phyloP scores from a whole-genome alignment of 306 rosid genomes.

The Prunus salicina region DNA sequence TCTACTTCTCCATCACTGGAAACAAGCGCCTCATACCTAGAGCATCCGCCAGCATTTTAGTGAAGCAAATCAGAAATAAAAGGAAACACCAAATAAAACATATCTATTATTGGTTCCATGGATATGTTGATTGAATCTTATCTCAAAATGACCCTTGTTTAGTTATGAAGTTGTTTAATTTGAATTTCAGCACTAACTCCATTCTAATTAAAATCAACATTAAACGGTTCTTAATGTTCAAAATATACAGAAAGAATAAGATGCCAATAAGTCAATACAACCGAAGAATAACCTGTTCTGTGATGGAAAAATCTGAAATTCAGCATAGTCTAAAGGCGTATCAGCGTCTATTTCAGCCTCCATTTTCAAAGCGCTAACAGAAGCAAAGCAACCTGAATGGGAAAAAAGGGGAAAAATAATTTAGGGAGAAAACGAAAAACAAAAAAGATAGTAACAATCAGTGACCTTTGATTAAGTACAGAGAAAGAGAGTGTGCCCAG shows the following conservation, averaged over 20 bases:
- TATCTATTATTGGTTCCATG: neutral
- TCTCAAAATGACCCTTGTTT: neutral
- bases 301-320: conserved; percentile 58
- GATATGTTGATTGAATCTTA: neutral
- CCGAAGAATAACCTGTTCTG: conserved; percentile 56
- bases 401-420: neutral
- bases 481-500: neutral
- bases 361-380: conserved; percentile 45
- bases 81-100: neutral
- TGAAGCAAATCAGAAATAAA: neutral
- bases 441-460: neutral
- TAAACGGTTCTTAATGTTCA: neutral
- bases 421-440: neutral
- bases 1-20: conserved; percentile 47
- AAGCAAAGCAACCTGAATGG: conserved; percentile 30
- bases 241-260: neutral
- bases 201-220: neutral
- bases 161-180: neutral
- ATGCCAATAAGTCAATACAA: neutral
- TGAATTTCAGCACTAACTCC: neutral
- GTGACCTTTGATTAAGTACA: neutral
- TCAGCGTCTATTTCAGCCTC: conserved; percentile 46
- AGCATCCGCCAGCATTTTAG: conserved; percentile 3
- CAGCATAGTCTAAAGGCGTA: conserved; percentile 61
- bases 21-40: conserved; percentile 69